Evolutionary conservation across 306 rosid genomes (phyloP).

Genomic region (Argentina anserina): DNA sequence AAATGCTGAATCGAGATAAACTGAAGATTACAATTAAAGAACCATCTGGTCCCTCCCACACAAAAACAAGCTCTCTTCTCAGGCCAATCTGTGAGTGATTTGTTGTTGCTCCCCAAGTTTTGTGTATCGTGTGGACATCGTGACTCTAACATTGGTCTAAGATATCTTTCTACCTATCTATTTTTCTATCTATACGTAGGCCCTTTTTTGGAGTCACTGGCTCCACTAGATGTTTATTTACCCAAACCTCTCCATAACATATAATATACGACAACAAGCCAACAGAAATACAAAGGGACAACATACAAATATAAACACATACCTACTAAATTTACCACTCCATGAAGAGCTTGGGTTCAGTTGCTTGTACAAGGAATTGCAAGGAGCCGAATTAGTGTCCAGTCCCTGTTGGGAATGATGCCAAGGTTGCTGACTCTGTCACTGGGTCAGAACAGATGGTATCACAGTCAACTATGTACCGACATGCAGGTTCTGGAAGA

Average conservation of each 20-base stretch:
- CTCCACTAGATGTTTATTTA: background rate
- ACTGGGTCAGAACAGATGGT: background rate
- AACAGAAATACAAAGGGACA: background rate
- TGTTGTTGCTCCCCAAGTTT: background rate
- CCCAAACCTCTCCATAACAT: background rate
- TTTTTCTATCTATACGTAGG: background rate
- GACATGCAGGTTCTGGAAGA: background rate
- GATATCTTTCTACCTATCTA: background rate
- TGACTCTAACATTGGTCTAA: background rate
- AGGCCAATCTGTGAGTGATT: background rate
- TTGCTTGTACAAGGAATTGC: background rate
- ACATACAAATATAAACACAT: background rate
- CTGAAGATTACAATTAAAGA: background rate
- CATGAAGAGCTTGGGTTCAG: background rate
- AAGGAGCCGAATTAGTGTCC: background rate
- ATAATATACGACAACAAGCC: background rate
- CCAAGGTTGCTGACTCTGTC: background rate
- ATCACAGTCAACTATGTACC: background rate
- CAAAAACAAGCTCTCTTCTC: background rate
- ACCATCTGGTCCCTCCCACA: background rate
- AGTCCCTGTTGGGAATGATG: background rate
- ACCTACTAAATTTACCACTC: background rate
- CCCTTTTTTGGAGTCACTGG: background rate
- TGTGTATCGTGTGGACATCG: background rate
- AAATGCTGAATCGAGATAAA: background rate